These are phyloP conservation scores for Neophaeococcomyces aloes DNA, from an alignment of 2,329 filamentous ascomycete genomes.

Conservation along the genomic window DNA sequence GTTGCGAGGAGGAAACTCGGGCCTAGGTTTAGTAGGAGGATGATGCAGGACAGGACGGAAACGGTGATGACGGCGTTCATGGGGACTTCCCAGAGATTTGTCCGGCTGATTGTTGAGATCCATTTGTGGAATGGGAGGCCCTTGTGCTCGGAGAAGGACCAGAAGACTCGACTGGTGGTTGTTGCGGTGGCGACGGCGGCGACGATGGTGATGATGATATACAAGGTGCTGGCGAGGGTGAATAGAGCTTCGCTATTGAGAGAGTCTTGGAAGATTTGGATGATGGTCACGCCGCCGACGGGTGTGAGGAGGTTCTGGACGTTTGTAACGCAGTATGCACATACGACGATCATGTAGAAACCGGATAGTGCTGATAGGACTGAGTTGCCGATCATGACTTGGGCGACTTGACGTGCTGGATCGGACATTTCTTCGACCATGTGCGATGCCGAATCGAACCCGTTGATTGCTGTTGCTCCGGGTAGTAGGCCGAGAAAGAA, in stretches of 20 bases:
- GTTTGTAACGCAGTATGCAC: conserved; percentile 5
- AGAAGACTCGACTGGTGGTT: conserved; percentile 7
- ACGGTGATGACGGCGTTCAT: too few species aligned
- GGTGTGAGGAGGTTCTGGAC: conserved; percentile 8
- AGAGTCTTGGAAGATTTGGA: conserved; percentile 1
- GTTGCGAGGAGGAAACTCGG: too few species aligned
- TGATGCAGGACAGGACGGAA: too few species aligned
- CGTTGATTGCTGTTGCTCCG: background rate
- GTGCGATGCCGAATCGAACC: background rate
- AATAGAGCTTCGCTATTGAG: conserved; percentile 1
- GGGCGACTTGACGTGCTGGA: background rate
- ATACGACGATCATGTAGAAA: background rate
- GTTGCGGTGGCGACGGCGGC: background rate
- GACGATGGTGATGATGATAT: conserved; percentile 1
- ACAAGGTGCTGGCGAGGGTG: background rate
- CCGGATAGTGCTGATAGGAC: background rate
- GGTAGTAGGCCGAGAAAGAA: conserved; percentile 11
- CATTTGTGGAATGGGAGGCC: too few species aligned
- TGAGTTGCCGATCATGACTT: conserved; percentile 4
- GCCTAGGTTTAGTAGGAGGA: too few species aligned
- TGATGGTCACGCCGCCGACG: conserved; percentile 2
- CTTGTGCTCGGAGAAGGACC: too few species aligned
- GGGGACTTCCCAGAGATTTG: too few species aligned
- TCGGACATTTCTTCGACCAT: conserved; percentile 1
- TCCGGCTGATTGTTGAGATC: too few species aligned